A percentile compares a stretch with the other conserved stretches of the same genome.
Conservation (phyloP, 441 rosid genomes). For the Croton laevigatus region DNA sequence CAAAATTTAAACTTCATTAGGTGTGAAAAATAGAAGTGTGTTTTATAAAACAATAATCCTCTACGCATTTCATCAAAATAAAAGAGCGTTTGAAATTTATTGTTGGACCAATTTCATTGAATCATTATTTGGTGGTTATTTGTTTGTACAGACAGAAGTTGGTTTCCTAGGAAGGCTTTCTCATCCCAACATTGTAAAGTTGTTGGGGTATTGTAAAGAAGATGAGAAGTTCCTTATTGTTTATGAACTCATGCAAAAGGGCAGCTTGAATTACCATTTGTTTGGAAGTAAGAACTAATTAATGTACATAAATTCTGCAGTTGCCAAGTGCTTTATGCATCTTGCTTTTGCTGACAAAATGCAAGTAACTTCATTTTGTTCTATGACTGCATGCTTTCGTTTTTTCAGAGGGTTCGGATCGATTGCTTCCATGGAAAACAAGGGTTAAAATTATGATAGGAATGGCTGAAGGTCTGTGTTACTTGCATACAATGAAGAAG, state of each 20-base stretch:
- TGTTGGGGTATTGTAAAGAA: constrained; percentile 71
- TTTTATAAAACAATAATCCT: too few relatives aligned
- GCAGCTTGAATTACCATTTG: constrained; percentile 78
- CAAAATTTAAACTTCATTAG: too few relatives aligned
- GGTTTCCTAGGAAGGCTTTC: constrained; percentile 67
- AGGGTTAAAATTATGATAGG: constrained; percentile 65
- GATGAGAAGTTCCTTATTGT: constrained; percentile 57
- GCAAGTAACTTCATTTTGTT: neutral
- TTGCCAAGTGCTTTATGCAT: neutral
- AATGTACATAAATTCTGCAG: neutral
- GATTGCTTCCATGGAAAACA: constrained; percentile 56
- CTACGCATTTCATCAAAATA: too few relatives aligned
- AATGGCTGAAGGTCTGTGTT: constrained; percentile 70
- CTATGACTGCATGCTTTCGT: neutral
- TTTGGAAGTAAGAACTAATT: constrained; percentile 54
- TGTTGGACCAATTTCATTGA: neutral
- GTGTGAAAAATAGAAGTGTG: too few relatives aligned
- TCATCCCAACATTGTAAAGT: constrained; percentile 71
- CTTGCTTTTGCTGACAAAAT: neutral
- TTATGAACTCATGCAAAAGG: constrained; percentile 77
- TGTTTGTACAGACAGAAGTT: constrained; percentile 55
- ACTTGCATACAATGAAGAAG: constrained; percentile 61
- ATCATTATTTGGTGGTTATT: constrained; percentile 13
- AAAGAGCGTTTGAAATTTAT: too few relatives aligned
- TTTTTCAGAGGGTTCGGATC: constrained; percentile 47